phyloP scores from a whole-genome alignment of 371 early-diverging fungal species.

The Mucor racemosus region DNA sequence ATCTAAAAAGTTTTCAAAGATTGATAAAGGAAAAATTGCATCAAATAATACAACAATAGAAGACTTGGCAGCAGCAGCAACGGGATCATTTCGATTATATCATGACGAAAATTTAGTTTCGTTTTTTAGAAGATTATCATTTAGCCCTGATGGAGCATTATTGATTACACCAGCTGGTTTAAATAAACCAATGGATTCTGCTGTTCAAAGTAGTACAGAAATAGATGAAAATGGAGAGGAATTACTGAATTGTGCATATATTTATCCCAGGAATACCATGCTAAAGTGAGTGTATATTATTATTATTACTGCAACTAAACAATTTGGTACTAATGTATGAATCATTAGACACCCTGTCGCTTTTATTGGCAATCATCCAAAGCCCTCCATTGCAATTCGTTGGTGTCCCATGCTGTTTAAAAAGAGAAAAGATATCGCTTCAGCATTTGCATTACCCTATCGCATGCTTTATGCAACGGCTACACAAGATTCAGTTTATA shows the following conservation, averaged over 20 bases:
- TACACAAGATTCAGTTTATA: slow-evolving; percentile 80
- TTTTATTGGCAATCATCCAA: slow-evolving; percentile 72
- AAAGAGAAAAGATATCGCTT: slow-evolving; percentile 35
- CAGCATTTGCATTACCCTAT: slow-evolving; percentile 65
- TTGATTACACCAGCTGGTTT: slow-evolving; percentile 87
- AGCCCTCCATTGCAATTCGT: slow-evolving; percentile 80
- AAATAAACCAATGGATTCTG: slow-evolving; percentile 31
- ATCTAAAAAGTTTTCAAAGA: slow-evolving; percentile 25
- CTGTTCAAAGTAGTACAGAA: slow-evolving; percentile 8
- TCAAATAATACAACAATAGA: slow-evolving; percentile 11
- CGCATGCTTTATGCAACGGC: slow-evolving; percentile 88
- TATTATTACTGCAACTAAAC: too few relatives aligned
- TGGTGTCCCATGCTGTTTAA: slow-evolving; percentile 70
- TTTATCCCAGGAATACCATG: slow-evolving; percentile 44
- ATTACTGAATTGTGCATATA: slow-evolving; percentile 42
- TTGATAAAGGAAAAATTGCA: slow-evolving; percentile 29
- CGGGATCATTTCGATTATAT: slow-evolving; percentile 60
- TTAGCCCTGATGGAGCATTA: slow-evolving; percentile 91
- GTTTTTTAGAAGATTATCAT: slow-evolving; percentile 89
- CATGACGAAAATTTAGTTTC: slow-evolving; percentile 90
- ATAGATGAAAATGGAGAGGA: slow-evolving; percentile 26
- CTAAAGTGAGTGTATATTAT: slow-evolving; percentile 23
- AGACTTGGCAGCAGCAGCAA: background rate
- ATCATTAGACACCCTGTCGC: slow-evolving; percentile 66
- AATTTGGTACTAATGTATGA: background rate